These are phyloP conservation scores for Colletotrichum tamarilloi DNA, from an alignment of 2,329 filamentous ascomycete species.

Conservation along the genomic window DNA sequence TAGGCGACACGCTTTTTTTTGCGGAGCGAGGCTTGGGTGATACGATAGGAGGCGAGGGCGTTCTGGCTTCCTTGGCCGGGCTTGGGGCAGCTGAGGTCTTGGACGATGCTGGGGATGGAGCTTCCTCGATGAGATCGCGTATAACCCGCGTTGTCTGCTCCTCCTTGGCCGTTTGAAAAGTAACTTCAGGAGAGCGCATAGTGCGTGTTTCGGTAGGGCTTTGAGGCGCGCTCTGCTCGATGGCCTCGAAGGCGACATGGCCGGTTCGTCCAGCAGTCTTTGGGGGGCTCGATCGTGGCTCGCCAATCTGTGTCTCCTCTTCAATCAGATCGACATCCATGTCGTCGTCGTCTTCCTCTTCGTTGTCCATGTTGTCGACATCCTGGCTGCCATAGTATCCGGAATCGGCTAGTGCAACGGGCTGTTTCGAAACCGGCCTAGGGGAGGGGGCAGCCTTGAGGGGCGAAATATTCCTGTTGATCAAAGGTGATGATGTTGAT, in stretches of 20 bases:
- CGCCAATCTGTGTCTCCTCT: conserved; percentile 38
- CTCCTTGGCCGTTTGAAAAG: conserved; percentile 57
- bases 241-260: conserved; percentile 34
- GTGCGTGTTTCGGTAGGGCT: conserved; percentile 38
- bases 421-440: conserved; percentile 45
- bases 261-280: conserved; percentile 24
- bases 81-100: conserved; percentile 33
- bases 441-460: conserved; percentile 46
- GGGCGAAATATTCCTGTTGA: conserved; percentile 47
- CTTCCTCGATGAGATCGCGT: conserved; percentile 33
- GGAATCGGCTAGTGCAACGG: conserved; percentile 66
- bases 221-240: conserved; percentile 21
- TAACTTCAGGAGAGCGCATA: conserved; percentile 47
- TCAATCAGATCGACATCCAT: conserved; percentile 49
- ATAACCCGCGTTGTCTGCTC: conserved; percentile 49
- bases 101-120: conserved; percentile 22
- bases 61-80: conserved; percentile 28
- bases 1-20: conserved; percentile 37
- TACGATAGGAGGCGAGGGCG: conserved; percentile 27
- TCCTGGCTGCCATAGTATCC: conserved; percentile 77
- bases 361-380: conserved; percentile 28
- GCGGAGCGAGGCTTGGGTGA: conserved; percentile 39
- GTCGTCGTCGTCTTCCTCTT: conserved; percentile 61
- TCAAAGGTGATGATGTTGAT: conserved; percentile 47
- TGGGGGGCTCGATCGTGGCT: conserved; percentile 27